phyloP scores from a whole-genome alignment of 2,329 filamentous ascomycete genomes.

The Penicillium sp. region DNA sequence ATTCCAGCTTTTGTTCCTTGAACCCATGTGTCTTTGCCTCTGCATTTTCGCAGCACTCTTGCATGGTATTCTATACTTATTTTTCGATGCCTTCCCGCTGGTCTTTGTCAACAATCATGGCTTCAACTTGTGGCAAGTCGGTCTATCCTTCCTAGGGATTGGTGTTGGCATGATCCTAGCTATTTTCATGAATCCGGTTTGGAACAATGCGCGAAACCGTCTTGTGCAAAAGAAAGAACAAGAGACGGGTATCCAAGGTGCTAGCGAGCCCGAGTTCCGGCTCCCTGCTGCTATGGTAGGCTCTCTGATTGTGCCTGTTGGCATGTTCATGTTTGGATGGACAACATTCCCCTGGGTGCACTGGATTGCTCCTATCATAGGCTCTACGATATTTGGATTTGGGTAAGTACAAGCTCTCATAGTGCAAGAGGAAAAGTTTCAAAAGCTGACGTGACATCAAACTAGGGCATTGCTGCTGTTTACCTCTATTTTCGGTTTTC shows the following conservation, averaged over 20 bases:
- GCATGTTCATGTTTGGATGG: constrained; percentile 64
- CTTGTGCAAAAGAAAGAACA: neutral
- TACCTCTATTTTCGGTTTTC: too few relatives aligned
- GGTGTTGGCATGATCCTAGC: constrained; percentile 41
- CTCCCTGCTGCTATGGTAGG: constrained; percentile 62
- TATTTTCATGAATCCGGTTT: constrained; percentile 34
- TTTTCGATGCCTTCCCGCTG: constrained; percentile 78
- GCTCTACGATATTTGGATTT: too few relatives aligned
- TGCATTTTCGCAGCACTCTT: too few relatives aligned
- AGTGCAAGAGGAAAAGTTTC: too few relatives aligned
- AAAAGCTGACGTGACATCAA: too few relatives aligned
- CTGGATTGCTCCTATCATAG: constrained; percentile 46
- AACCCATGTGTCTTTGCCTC: too few relatives aligned
- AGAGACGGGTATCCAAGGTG: too few relatives aligned
- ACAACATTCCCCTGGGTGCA: constrained; percentile 55
- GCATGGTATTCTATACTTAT: constrained; percentile 44
- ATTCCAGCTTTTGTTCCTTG: too few relatives aligned
- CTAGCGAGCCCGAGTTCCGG: constrained; percentile 31
- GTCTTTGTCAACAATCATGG: constrained; percentile 69
- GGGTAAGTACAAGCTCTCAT: too few relatives aligned
- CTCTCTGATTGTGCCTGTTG: constrained; percentile 57
- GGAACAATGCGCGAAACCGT: constrained; percentile 22
- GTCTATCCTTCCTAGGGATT: constrained; percentile 63
- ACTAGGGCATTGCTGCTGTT: too few relatives aligned
- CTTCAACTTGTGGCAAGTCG: constrained; percentile 72